These are phyloP conservation scores for Hamigera avellanea DNA, from an alignment of 495 filamentous ascomycete species.

Conservation along the genomic window DNA sequence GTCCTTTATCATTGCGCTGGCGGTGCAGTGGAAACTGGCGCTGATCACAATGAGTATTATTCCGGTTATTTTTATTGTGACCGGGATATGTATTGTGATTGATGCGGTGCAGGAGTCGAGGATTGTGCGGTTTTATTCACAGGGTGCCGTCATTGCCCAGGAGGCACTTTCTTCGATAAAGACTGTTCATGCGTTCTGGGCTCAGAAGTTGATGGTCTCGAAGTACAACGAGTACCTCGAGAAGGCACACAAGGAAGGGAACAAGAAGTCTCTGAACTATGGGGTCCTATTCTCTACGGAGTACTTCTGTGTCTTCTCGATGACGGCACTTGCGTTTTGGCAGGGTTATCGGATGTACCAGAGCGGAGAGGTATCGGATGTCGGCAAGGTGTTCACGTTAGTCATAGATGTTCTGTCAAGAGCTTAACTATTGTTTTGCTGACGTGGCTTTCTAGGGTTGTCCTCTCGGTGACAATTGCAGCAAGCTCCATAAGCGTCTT, in stretches of 20 bases:
- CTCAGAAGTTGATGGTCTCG: conserved; percentile 17
- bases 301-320: conserved; percentile 33
- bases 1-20: conserved; percentile 33
- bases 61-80: conserved; percentile 20
- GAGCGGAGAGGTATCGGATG: conserved; percentile 20
- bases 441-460: conserved; percentile 33
- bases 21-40: conserved; percentile 31
- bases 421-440: conserved; percentile 25
- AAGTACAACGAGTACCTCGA: conserved; percentile 19
- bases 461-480: conserved; percentile 29
- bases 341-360: conserved; percentile 30
- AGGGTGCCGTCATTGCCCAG: conserved; percentile 27
- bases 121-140: conserved; percentile 6
- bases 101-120: conserved; percentile 9
- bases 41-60: conserved; percentile 21
- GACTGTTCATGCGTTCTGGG: conserved; percentile 40
- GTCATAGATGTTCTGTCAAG: conserved; percentile 12
- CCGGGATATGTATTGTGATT: conserved; percentile 3
- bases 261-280: conserved; percentile 18
- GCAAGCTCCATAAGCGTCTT: conserved; percentile 15
- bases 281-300: conserved; percentile 29
- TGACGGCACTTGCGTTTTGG: conserved; percentile 37
- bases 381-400: conserved; percentile 38
- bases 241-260: conserved; percentile 12
- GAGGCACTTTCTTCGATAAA: conserved; percentile 30